Evolutionary conservation across 75 land plant species (phyloP).

Genomic region (Pseudotsuga menziesii): DNA sequence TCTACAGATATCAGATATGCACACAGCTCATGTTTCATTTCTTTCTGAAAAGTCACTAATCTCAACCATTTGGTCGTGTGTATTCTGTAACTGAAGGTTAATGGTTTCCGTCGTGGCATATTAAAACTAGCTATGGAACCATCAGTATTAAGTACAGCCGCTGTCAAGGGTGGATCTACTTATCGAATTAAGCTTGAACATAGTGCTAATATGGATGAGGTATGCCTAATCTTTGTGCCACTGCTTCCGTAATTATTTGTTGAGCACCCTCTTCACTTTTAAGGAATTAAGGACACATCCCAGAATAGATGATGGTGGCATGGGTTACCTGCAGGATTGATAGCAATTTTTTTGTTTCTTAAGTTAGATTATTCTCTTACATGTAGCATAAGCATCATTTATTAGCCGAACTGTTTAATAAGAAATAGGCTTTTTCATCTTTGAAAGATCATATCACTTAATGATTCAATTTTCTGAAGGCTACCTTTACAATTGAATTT

Average conservation of each 20-base stretch:
- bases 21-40: not conserved
- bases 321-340: not conserved
- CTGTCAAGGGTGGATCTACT: constrained; percentile 82
- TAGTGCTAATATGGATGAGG: constrained; percentile 91
- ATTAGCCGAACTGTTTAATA: not conserved
- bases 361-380: not conserved
- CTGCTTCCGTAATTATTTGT: not conserved
- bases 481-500: not conserved
- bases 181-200: constrained; percentile 77
- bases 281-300: not conserved
- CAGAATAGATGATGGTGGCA: not conserved
- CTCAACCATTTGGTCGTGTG: not conserved
- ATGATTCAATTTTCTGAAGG: not conserved
- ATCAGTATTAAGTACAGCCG: constrained; percentile 60
- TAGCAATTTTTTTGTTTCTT: not conserved
- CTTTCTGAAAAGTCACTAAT: not conserved
- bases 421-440: not conserved
- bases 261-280: not conserved
- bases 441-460: constrained; percentile 2
- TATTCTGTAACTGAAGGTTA: constrained; percentile 40
- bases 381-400: not conserved
- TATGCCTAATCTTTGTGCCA: constrained; percentile 15
- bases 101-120: constrained; percentile 87
- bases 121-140: constrained; percentile 92
- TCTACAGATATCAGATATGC: not conserved